These are phyloP conservation scores for Annona cherimola DNA, from an alignment of 164 flowering plant species.

Conservation along the genomic window DNA sequence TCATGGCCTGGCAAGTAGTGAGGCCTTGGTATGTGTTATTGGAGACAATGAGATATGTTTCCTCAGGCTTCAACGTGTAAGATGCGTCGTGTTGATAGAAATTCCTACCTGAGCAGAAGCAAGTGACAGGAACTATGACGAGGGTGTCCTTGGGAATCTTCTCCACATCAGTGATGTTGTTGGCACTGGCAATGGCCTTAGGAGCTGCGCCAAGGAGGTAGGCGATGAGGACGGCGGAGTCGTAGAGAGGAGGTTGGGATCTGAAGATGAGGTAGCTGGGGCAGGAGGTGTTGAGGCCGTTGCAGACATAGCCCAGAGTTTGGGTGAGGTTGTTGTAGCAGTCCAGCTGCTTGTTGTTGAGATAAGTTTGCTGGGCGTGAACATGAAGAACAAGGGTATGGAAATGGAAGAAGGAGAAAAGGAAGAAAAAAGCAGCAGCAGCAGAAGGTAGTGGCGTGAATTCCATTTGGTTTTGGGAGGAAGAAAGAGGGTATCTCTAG, in stretches of 20 bases:
- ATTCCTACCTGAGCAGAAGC: slow-evolving; percentile 41
- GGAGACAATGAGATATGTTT: slow-evolving; percentile 47
- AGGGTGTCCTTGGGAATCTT: slow-evolving; percentile 25
- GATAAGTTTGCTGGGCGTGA: slow-evolving; percentile 43
- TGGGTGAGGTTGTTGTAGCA: slow-evolving; percentile 32
- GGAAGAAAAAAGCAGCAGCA: background rate
- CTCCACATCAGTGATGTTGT: slow-evolving; percentile 32
- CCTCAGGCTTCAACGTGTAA: slow-evolving; percentile 23
- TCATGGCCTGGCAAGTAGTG: slow-evolving; percentile 63
- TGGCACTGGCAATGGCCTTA: slow-evolving; percentile 31
- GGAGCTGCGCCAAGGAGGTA: slow-evolving; percentile 30
- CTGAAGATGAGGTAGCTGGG: slow-evolving; percentile 55
- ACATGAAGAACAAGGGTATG: slow-evolving; percentile 4
- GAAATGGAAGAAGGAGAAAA: background rate
- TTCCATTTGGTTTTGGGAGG: no score
- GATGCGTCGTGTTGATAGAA: slow-evolving; percentile 48
- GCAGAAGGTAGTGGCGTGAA: no score
- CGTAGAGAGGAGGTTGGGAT: slow-evolving; percentile 29
- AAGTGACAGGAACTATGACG: slow-evolving; percentile 51
- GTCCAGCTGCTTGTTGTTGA: slow-evolving; percentile 41
- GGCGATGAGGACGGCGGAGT: slow-evolving; percentile 33
- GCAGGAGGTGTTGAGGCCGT: slow-evolving; percentile 33
- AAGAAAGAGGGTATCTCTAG: no score
- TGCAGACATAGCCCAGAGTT: slow-evolving; percentile 47
- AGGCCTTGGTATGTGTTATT: slow-evolving; percentile 65